Base-by-base conservation (phyloP, 352 stramenopile species). In the Globisporangium heterothallicum region DNA sequence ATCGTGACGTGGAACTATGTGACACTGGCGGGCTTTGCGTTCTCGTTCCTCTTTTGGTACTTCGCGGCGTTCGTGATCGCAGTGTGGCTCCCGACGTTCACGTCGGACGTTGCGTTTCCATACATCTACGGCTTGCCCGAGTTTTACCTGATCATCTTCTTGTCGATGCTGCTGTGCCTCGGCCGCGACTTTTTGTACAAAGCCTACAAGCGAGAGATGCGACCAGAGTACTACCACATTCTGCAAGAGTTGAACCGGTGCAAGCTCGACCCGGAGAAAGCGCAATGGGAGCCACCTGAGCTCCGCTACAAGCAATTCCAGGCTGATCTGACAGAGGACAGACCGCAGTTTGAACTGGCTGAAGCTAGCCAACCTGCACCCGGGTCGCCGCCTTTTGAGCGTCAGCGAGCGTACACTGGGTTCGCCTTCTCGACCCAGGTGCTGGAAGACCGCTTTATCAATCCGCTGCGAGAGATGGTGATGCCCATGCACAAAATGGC, bases 141-240 rank as follows among this genome's bases (percentile, higher is more conserved):
- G 58, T 92, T 92, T 43, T 93, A 90, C 56, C 21, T 92, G 25
- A 50, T 88, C n/a, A 53, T 88, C 36, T 88, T 88, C 59, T 44
- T 94, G 14, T 68, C 63, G 24, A 41, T 92, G 14, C 46, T 94
- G 25, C 66, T 94, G 2, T 88, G 78, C 29, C 71, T 94, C 13
- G 72, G 76, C 0, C 75, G 84, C 0, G 84, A 92, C 47, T 88
- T 94, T 43, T 59, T 94, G 0, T 90, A 74, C 67, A 94, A 92
- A 46, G 79, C 77, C 5, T 92, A 81, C 56, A 94, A 94, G 66
- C 82, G 82, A 3, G 81, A 94, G 54, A 74, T 90, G 59, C 55
- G 68, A 10, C 84, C 84, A 1, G 84, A 94, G 49, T 94, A 94
- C 64, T 94, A 94, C 62, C 84, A 94, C 56, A 77, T 94, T 24